phyloP scores from a whole-genome alignment of 768 basidiomycete species.

The Chlorophyllum brunneum region DNA sequence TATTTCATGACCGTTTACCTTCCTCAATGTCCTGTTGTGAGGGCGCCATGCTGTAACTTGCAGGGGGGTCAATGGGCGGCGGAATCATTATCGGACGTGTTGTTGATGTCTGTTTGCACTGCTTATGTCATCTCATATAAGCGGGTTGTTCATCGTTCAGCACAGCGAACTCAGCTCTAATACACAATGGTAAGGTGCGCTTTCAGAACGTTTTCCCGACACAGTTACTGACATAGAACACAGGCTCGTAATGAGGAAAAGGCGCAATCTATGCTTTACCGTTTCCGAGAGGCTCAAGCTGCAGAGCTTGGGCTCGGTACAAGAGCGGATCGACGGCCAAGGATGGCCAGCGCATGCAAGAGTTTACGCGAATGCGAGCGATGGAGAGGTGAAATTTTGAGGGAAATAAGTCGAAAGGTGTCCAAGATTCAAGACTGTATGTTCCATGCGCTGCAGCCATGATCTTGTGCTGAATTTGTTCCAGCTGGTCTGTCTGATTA shows the following conservation, averaged over 20 bases:
- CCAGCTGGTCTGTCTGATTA: constrained; percentile 92
- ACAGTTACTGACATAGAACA: background rate
- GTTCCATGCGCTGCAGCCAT: constrained; percentile 21
- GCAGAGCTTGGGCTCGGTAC: constrained; percentile 91
- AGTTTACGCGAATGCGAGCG: constrained; percentile 90
- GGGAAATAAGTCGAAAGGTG: constrained; percentile 94
- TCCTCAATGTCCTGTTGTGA: constrained; percentile 29
- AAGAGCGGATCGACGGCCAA: constrained; percentile 78
- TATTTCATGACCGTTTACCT: constrained; percentile 22
- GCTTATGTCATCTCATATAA: constrained; percentile 2
- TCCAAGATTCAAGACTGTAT: constrained; percentile 95
- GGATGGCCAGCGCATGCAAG: constrained; percentile 90
- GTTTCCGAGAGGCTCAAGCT: constrained; percentile 95
- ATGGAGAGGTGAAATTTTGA: constrained; percentile 92
- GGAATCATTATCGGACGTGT: background rate
- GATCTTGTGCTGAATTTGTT: background rate
- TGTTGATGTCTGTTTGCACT: constrained; percentile 4
- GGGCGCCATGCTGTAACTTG: constrained; percentile 18
- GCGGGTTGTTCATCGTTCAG: background rate
- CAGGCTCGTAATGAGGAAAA: constrained; percentile 99
- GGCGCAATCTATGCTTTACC: constrained; percentile 91
- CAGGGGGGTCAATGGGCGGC: too few species aligned
- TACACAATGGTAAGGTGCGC: constrained; percentile 12
- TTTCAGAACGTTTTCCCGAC: background rate
- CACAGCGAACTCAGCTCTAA: background rate